Evolutionary conservation across 768 basidiomycete genomes (phyloP), one percentile per base, ranked within the genome.

Genomic region (Tephrocybe sp.): DNA sequence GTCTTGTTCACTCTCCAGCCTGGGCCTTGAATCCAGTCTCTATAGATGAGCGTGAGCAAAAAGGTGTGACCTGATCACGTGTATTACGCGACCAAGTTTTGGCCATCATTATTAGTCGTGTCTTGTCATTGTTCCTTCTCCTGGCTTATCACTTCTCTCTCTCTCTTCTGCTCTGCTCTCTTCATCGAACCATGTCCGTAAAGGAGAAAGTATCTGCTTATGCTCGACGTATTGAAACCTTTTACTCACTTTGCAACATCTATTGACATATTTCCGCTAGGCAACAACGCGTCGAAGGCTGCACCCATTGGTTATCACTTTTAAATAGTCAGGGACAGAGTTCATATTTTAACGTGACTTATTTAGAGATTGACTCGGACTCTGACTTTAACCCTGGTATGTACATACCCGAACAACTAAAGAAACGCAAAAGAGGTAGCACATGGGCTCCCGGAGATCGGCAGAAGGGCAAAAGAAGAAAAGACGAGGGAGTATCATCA

Each of bases 301-400:
- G 67, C 66, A 5, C 72, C 72, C 6, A 38, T 72, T 36, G 72
- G 74, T 74, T 33, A 30, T 62, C 22, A 10, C 23, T 31, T 34
- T n/a, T 19, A 32, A 35, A 38, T 36, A 16, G 33, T 38, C 17
- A 0, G 32, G 33, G n/a, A n/a, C n/a, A n/a, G n/a, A 19, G 12
- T 1, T 34, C 20, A 17, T 3, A 26, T 36, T 33, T 23, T 48
- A 35, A 47, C n/a, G 13, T 39, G 9, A n/a, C 35, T 16, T 31
- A 14, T 32, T 41, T 55, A 74, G 78, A 76, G 45, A 54, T 62
- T 2, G 78, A 80, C 58, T 75, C 77, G 0, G 78, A 81, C 57
- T 68, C 76, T 30, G 78, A 80, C 42, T 81, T 81, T 56, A 70
- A 68, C 22, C 67, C 76, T 3, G 75, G 75, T 1, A 52, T 60